These are phyloP conservation scores for Solanum verrucosum DNA, from an alignment of 257 asterid species.

Conservation along the genomic window DNA sequence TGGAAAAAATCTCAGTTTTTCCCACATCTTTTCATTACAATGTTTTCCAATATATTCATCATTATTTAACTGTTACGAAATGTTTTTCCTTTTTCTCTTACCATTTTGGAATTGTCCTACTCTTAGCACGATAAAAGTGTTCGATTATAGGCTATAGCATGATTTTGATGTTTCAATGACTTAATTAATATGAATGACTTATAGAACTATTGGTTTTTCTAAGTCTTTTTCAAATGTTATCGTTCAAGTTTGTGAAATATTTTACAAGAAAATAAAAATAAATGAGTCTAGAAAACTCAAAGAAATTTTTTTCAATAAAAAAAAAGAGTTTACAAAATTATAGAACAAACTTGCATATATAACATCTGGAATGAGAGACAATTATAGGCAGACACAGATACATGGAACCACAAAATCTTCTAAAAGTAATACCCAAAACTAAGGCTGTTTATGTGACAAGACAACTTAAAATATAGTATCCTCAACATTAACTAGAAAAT, in stretches of 20 bases:
- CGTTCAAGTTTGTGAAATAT: neutral
- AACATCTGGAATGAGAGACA: neutral
- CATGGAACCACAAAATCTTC: neutral
- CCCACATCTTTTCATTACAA: neutral
- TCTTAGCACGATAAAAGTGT: neutral
- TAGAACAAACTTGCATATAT: neutral
- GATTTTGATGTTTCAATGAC: neutral
- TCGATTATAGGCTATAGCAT: neutral
- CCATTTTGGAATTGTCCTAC: neutral
- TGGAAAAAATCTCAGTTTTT: neutral
- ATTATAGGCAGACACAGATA: neutral
- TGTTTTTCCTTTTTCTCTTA: neutral
- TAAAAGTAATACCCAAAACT: neutral
- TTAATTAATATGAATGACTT: neutral
- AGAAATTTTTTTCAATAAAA: neutral
- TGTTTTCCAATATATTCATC: neutral
- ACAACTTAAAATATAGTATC: neutral
- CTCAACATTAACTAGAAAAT: neutral
- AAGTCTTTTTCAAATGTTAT: neutral
- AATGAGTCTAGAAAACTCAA: neutral
- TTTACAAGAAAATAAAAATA: neutral
- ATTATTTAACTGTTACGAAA: neutral
- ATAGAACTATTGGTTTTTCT: neutral
- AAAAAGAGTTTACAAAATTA: neutral
- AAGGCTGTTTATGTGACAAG: neutral